phyloP scores from a whole-genome alignment of 2,329 filamentous ascomycete species.

The Fusarium robinianum region DNA sequence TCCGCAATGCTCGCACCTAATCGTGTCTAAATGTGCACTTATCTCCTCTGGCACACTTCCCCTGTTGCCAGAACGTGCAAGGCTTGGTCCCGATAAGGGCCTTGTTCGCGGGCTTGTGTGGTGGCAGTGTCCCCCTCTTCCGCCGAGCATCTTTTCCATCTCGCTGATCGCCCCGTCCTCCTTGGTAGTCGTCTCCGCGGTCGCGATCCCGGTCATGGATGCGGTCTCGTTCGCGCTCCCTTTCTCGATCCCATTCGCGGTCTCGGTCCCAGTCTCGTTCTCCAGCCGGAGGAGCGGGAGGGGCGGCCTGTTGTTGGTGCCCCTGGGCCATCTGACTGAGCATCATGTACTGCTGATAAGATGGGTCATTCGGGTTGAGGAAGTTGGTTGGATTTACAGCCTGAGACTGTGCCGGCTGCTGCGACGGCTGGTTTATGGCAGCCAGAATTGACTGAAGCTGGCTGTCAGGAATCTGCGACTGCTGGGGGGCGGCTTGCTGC shows the following conservation, averaged over 20 bases:
- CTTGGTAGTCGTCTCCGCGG: conserved; percentile 39
- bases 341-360: conserved; percentile 48
- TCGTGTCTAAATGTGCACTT: conserved; percentile 77
- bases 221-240: conserved; percentile 38
- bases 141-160: conserved; percentile 47
- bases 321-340: conserved; percentile 45
- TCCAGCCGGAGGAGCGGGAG: conserved; percentile 28
- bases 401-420: conserved; percentile 31
- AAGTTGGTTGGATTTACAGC: conserved; percentile 29
- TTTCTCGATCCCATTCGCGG: conserved; percentile 30
- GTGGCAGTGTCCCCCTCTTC: conserved; percentile 47
- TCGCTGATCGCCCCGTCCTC: conserved; percentile 39
- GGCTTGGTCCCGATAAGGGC: conserved; percentile 67
- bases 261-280: conserved; percentile 44
- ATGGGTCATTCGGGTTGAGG: conserved; percentile 46
- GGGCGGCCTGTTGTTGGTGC: conserved; percentile 34
- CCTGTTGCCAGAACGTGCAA: conserved; percentile 72
- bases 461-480: conserved; percentile 41
- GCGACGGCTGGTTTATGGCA: conserved; percentile 46
- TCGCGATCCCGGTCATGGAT: conserved; percentile 41
- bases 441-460: conserved; percentile 52
- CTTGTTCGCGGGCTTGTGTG: conserved; percentile 55
- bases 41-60: conserved; percentile 73
- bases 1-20: conserved; percentile 24
- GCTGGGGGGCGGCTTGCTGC: conserved; percentile 23